Evolutionary conservation across 2,329 filamentous ascomycete genomes (phyloP).

Genomic region (Nigrograna mackinnonii): DNA sequence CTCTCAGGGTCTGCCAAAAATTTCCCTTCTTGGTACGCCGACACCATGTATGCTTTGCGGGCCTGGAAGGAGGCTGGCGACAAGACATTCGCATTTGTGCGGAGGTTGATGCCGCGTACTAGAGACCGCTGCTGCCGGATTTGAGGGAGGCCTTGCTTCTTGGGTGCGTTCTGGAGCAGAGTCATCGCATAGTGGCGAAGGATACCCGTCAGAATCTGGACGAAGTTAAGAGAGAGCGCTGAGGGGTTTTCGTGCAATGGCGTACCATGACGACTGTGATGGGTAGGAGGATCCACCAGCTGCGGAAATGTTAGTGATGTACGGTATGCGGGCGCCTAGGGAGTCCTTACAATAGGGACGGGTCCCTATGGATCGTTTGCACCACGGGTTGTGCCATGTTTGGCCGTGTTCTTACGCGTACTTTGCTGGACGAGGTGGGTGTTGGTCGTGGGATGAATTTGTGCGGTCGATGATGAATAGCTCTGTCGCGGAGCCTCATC

Average conservation of each 20-base stretch:
- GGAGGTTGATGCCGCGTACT: slow-evolving; percentile 80
- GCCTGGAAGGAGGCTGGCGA: slow-evolving; percentile 75
- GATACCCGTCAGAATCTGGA: slow-evolving; percentile 84
- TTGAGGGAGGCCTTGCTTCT: slow-evolving; percentile 74
- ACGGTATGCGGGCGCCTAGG: neutral
- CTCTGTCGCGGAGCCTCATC: slow-evolving; percentile 28
- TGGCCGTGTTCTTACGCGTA: no score
- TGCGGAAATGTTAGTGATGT: slow-evolving; percentile 46
- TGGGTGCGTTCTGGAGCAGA: slow-evolving; percentile 84
- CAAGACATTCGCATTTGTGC: slow-evolving; percentile 79
- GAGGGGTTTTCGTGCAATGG: neutral
- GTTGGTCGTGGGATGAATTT: neutral
- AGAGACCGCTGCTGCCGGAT: slow-evolving; percentile 86
- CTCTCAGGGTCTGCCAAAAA: slow-evolving; percentile 89
- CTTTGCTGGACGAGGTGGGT: no score
- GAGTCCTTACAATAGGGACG: slow-evolving; percentile 84
- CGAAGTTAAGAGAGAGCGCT: slow-evolving; percentile 13
- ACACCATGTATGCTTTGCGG: slow-evolving; percentile 79
- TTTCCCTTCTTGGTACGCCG: slow-evolving; percentile 80
- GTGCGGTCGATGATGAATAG: slow-evolving; percentile 2
- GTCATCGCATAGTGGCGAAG: slow-evolving; percentile 95
- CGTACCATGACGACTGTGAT: slow-evolving; percentile 95
- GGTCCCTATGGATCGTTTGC: slow-evolving; percentile 98
- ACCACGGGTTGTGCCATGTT: slow-evolving; percentile 82
- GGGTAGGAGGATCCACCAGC: slow-evolving; percentile 98